Evolutionary conservation across 768 basidiomycete genomes (phyloP), one percentile per base, ranked within the genome.

Genomic region (Rhizopogon vinicolor): DNA sequence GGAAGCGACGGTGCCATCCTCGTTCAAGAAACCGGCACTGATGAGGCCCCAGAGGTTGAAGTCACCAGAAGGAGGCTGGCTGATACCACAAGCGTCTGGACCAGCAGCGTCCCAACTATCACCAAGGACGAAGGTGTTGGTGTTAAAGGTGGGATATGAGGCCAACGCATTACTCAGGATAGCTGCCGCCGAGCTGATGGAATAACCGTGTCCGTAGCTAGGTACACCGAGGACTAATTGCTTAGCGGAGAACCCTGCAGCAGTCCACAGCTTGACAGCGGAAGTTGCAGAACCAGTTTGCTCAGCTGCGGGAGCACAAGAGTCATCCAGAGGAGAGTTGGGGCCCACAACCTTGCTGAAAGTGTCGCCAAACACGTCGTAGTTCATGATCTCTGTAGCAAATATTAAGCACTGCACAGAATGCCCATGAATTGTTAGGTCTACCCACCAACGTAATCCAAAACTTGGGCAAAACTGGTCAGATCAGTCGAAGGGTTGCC

Each of bases 141-240:
- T 63, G 63, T 81, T 68, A 59, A 84, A 22, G 22, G 70, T 44
- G 3, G 86, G 83, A 68, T 77, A 87, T 16, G 75, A 37, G n/a
- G 71, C 70, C 31, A 87, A 65, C 8, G 61, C 58, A 9, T 64
- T 72, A 8, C 45, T 53, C 14, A 61, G 51, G 52, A 65, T 56
- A 28, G 66, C 63, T 3, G 63, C 57, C 28, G 66, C 64, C n/a
- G 60, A 60, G 18, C 59, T 19, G 4, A 70, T 68, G 0, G 41
- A 70, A 76, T 76, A 94, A 19, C 90, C 84, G 71, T 92, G 92
- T 0, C 91, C 91, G 70, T 92, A 96, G 16, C 86, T 74, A 12
- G 93, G 83, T 0, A 96, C 84, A 52, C 93, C 95, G 7, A 98
- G 82, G 29, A 93, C 82, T 55, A 96, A 85, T 72, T 89, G 72